Evolutionary conservation across 1,284 basidiomycete genomes (phyloP), one percentile per base, ranked within the genome.

Genomic region (Trichosporon sp.): DNA sequence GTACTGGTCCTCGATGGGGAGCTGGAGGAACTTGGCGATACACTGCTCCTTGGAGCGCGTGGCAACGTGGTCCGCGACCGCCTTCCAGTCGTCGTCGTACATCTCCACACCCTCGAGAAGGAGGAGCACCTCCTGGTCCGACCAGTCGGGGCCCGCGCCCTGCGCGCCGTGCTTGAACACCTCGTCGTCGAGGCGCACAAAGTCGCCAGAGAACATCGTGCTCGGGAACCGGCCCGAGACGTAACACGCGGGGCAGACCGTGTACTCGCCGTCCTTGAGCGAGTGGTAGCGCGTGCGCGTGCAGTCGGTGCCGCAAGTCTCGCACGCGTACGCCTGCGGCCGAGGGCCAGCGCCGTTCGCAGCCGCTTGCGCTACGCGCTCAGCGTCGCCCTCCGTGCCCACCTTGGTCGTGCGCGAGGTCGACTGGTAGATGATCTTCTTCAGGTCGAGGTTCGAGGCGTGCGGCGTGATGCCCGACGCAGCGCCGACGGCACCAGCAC

Each of bases 1-100:
- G 77, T 95, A 99, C 19, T 88, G 87, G 75, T 99, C 95, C 80
- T 99, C 95, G 73, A 99, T 99, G 1, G 96, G 96, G 34, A 99
- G 82, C 78, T 94, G 90, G 62, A 99, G 83, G 85, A 99, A 99
- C 76, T 93, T 91, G 71, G 89, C 88, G 71, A 99, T 91, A 78
- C 95, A 98, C 80, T 96, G 92, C 75, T 98, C 94, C 37, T 93
- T 89, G 16, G 88, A 88, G 56, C 94, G 85, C 23, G 92, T 92
- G 13, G 89, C 91, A 56, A 99, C 93, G 76, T 99, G 95, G 70
- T 92, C 89, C 67, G 93, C 89, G 64, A 99, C 88, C 36, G 87
- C 86, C 29, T 87, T 88, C 95, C 95, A 99, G 76, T 98, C 95
- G 75, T 98, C 95, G 70, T 97, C 92, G 78, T 89, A 94, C 92